phyloP scores from a whole-genome alignment of 257 asterid species.

The Rauvolfia tetraphylla region DNA sequence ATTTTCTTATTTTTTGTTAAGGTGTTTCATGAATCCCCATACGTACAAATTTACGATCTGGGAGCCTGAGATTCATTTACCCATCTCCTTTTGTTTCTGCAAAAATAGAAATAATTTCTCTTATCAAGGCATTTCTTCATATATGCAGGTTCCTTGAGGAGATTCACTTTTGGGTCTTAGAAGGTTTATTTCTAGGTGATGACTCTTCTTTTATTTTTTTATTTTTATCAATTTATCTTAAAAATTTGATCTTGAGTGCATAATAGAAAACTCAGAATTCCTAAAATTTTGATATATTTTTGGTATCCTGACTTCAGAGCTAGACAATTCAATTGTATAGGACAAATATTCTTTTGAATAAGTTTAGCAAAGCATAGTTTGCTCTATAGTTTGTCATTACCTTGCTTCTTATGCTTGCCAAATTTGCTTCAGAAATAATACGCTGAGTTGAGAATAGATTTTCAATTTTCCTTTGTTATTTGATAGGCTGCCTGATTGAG shows the following conservation, averaged over 20 bases:
- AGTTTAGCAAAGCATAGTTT: slow-evolving; percentile 3
- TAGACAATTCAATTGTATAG: slow-evolving; percentile 19
- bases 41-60: not conserved
- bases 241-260: slow-evolving; percentile 18
- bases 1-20: not conserved
- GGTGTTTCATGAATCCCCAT: not conserved
- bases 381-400: not conserved
- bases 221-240: not conserved
- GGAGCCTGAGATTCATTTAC: not conserved
- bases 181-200: slow-evolving; percentile 18
- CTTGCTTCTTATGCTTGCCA: not conserved
- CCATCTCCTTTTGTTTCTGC: not conserved
- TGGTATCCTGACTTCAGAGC: not conserved
- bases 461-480: not conserved
- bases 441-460: not conserved
- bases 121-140: not conserved
- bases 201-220: slow-evolving; percentile 5
- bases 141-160: slow-evolving; percentile 23
- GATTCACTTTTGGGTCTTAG: slow-evolving; percentile 14
- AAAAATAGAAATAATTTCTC: not conserved
- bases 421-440: not conserved
- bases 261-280: slow-evolving; percentile 13
- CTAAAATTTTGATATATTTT: slow-evolving; percentile 1
- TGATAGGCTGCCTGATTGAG: not conserved
- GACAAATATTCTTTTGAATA: slow-evolving; percentile 10